phyloP scores from a whole-genome alignment of 331 rosid genomes.

The Stylosanthes scabra region DNA sequence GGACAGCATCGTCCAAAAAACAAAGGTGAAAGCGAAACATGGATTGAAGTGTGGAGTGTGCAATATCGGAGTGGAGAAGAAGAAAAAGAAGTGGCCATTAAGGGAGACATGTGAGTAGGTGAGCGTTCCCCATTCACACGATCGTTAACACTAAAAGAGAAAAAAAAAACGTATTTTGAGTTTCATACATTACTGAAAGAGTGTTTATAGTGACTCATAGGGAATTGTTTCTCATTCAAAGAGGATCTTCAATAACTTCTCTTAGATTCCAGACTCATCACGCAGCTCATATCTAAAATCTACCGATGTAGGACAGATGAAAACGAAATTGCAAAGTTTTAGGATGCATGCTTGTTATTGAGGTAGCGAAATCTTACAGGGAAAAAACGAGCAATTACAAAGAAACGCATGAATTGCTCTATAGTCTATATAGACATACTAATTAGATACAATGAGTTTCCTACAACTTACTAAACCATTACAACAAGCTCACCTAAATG shows the following conservation, averaged over 20 bases:
- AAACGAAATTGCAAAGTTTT: not conserved
- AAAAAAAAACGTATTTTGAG: too few species aligned
- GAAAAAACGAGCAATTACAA: not conserved
- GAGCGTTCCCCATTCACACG: constrained; percentile 1
- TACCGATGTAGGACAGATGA: not conserved
- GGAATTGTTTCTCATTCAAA: too few species aligned
- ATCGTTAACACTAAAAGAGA: not conserved
- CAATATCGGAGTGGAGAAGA: too few species aligned
- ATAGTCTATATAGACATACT: constrained; percentile 34
- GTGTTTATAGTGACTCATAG: too few species aligned
- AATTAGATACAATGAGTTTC: constrained; percentile 33
- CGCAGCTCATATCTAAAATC: not conserved
- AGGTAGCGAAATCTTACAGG: constrained; percentile 19
- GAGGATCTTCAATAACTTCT: too few species aligned
- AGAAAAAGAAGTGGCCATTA: not conserved
- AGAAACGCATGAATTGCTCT: constrained; percentile 21
- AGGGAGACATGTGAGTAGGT: not conserved
- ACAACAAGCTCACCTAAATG: constrained; percentile 27
- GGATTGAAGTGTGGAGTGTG: too few species aligned
- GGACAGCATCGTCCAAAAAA: too few species aligned
- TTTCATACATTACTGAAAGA: too few species aligned
- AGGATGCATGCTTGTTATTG: constrained; percentile 30
- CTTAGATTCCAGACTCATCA: not conserved
- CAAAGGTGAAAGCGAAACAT: too few species aligned
- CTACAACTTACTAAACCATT: constrained; percentile 30